These are phyloP conservation scores for Vararia minispora DNA, from an alignment of 768 basidiomycete species.

Conservation along the genomic window DNA sequence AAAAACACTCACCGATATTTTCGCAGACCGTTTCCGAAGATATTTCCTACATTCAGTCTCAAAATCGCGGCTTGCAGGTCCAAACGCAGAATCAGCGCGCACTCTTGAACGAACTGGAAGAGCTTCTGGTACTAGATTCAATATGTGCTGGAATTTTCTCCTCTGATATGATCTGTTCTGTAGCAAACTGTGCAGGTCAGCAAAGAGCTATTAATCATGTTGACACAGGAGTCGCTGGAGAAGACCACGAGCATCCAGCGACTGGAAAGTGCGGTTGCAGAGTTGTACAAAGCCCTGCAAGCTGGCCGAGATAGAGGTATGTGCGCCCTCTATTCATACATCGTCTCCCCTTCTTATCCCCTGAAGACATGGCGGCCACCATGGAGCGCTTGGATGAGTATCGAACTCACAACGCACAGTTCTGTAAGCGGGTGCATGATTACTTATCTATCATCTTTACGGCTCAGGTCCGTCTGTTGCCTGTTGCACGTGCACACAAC, in stretches of 20 bases:
- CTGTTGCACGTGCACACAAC: neutral
- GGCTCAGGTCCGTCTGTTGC: constrained; percentile 51
- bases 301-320: constrained; percentile 82
- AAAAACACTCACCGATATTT: constrained; percentile 9
- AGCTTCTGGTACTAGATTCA: constrained; percentile 49
- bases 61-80: constrained; percentile 93
- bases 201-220: constrained; percentile 53
- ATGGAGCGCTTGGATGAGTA: constrained; percentile 92
- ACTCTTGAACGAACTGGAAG: constrained; percentile 76
- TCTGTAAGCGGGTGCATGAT: constrained; percentile 86
- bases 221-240: constrained; percentile 87
- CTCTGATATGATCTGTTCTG: neutral
- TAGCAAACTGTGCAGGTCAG: constrained; percentile 96
- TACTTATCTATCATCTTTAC: constrained; percentile 88
- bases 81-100: constrained; percentile 93
- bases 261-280: constrained; percentile 73
- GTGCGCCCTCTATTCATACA: constrained; percentile 4
- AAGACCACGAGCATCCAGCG: constrained; percentile 62
- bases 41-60: constrained; percentile 90
- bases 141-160: too few species aligned
- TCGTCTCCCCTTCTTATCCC: too few species aligned
- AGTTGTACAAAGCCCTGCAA: constrained; percentile 91
- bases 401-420: constrained; percentile 78
- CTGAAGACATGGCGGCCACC: constrained; percentile 98
- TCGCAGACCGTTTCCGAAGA: constrained; percentile 86